Percentiles rank a stretch among this genome's conserved stretches.
Conservation (phyloP, 495 filamentous ascomycete genomes). For the Penicillium silybi region DNA sequence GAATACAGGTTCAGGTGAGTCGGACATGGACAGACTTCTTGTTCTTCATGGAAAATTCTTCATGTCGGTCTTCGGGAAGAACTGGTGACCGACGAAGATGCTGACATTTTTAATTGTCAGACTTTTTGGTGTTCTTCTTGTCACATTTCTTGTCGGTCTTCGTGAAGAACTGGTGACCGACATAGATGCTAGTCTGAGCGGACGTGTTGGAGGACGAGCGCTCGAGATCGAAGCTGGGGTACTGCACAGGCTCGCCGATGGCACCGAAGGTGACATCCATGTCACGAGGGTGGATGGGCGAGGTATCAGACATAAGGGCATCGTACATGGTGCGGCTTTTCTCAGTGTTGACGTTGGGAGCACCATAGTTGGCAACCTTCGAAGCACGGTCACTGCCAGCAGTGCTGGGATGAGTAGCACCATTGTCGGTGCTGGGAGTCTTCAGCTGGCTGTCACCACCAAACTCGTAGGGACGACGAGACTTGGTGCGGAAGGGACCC, state of each 20-base stretch:
- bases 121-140: background rate
- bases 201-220: no score
- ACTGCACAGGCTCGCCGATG: constrained; percentile 5
- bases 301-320: background rate
- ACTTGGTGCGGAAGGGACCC: background rate
- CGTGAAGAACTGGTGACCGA: background rate
- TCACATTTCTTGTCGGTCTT: background rate
- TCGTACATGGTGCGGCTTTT: background rate
- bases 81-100: background rate
- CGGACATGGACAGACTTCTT: background rate
- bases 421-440: background rate
- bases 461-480: background rate
- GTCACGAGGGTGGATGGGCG: background rate
- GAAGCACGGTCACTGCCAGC: background rate
- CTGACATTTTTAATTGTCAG: background rate
- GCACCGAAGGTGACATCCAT: background rate
- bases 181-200: background rate
- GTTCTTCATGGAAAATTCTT: background rate
- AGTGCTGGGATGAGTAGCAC: background rate
- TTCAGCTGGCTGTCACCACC: background rate
- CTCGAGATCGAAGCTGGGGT: background rate
- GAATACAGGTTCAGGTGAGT: background rate
- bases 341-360: background rate
- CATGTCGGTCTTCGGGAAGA: background rate
- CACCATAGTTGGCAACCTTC: no score